Evolutionary conservation across 148 eudicot species (phyloP), one percentile per base, ranked within the genome.

Genomic region (Chenopodium quinoa): DNA sequence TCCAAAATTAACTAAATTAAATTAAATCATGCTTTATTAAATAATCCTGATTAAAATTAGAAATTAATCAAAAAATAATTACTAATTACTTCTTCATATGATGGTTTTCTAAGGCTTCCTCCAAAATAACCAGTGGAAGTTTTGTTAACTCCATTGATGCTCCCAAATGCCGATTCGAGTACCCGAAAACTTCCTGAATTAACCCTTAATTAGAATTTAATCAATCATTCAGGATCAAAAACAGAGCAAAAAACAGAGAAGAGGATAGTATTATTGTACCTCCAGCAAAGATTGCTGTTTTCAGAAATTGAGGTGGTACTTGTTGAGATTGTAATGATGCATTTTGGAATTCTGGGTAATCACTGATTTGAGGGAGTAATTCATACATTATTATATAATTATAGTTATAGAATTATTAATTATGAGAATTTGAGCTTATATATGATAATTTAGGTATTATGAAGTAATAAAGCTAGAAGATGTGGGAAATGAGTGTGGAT

Each of bases 151-250:
- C 88, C 88, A 52, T 80, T 62, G n/a, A 77, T 75, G 17, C 34
- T 79, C n/a, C 88, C 88, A 65, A 73, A 86, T n/a, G 86, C 84
- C 63, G 88, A 74, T 86, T 86, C 86, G 73, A 83, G 72, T 66
- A 32, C 69, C 84, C 81, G 46, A 67, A 86, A 86, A 75, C 68
- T 73, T 16, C 83, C 84, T 82, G 76, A 34, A 77, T 64, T 0
- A 11, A n/a, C 32, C 19, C 22, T 9, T 13, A 4, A 74, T 50
- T 52, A 54, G 4, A 74, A 25, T 0, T 17, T 46, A 25, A n/a
- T 9, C 10, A 14, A 52, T 47, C 29, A 47, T 73, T n/a, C 0
- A 40, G 23, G 4, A 73, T 25, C 22, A 3, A 34, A 40, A 40
- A 40, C 44, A 40, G 8, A 40, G 9, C 5, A 34, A 34, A 34